phyloP scores from a whole-genome alignment of 176 grass and related monocot species.

The Lolium perenne region DNA sequence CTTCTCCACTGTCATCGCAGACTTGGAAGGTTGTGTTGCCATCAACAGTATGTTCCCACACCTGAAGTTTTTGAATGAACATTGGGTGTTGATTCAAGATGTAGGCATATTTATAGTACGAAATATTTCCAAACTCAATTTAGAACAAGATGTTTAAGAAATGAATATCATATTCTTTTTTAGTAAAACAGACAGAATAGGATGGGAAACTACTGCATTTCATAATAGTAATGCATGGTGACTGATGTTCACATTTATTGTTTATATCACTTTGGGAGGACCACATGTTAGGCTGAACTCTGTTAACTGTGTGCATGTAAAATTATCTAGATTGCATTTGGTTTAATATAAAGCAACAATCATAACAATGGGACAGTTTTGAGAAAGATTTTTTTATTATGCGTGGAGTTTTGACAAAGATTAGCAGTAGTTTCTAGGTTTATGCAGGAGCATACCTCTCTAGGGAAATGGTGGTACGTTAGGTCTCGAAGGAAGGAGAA shows the following conservation, averaged over 20 bases:
- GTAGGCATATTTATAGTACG: neutral
- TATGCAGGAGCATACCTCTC: slow-evolving; percentile 48
- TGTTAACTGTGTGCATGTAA: neutral
- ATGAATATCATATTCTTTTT: neutral
- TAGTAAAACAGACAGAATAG: neutral
- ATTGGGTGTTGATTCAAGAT: slow-evolving; percentile 12
- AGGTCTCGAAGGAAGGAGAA: slow-evolving; percentile 51
- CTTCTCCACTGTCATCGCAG: slow-evolving; percentile 51
- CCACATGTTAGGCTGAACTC: neutral
- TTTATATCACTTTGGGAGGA: neutral
- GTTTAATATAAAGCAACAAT: neutral
- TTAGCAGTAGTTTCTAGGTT: neutral
- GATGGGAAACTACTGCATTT: slow-evolving; percentile 7
- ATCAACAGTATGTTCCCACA: slow-evolving; percentile 52
- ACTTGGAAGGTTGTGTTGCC: slow-evolving; percentile 45
- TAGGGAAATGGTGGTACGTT: slow-evolving; percentile 73
- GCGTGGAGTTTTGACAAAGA: neutral
- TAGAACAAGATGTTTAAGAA: neutral
- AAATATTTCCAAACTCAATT: neutral
- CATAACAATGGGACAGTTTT: neutral
- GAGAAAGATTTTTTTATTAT: neutral
- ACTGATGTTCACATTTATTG: neutral
- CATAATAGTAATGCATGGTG: neutral
- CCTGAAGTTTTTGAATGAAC: slow-evolving; percentile 22
- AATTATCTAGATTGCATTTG: neutral